These are phyloP conservation scores for Parastagonospora nodorum DNA, from an alignment of 2,329 filamentous ascomycete genomes.

Conservation along the genomic window DNA sequence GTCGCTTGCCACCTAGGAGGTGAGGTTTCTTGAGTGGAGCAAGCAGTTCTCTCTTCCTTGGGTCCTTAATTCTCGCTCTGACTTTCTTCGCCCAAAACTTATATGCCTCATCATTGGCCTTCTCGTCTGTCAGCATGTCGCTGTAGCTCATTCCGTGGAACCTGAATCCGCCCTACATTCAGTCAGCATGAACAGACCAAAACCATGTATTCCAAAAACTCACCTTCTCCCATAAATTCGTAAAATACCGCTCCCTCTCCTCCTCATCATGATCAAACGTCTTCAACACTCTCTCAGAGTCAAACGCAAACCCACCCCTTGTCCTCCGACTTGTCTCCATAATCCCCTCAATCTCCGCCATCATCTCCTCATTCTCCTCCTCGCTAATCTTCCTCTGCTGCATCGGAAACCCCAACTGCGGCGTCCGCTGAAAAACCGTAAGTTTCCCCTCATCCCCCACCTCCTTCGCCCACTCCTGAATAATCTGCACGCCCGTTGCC, in stretches of 20 bases:
- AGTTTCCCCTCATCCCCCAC: slow-evolving; percentile 52
- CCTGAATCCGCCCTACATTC: slow-evolving; percentile 14
- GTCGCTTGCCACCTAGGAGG: slow-evolving; percentile 46
- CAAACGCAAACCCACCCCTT: slow-evolving; percentile 1
- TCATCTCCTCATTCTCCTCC: slow-evolving; percentile 11
- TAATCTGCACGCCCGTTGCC: slow-evolving; percentile 64
- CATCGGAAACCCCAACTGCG: slow-evolving; percentile 34
- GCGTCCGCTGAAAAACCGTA: slow-evolving; percentile 67
- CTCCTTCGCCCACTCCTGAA: slow-evolving; percentile 60
- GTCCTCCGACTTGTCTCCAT: slow-evolving; percentile 6
- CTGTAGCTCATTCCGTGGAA: slow-evolving; percentile 10
- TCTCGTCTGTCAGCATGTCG: slow-evolving; percentile 34
- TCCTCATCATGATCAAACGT: slow-evolving; percentile 51
- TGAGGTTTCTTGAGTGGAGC: slow-evolving; percentile 47
- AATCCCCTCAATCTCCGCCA: slow-evolving; percentile 39
- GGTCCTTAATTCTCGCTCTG: slow-evolving; percentile 43
- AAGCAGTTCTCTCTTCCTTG: slow-evolving; percentile 46
- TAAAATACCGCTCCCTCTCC: slow-evolving; percentile 45
- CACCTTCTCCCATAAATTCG: slow-evolving; percentile 44
- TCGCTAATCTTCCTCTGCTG: slow-evolving; percentile 8
- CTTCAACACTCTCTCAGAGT: slow-evolving; percentile 48
- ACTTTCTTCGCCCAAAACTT: slow-evolving; percentile 49
- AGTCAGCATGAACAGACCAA: neutral
- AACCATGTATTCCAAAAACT: slow-evolving; percentile 11
- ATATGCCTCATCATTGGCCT: slow-evolving; percentile 47